Conservation (phyloP, 768 basidiomycete species). For the Suillus hirtellus region DNA sequence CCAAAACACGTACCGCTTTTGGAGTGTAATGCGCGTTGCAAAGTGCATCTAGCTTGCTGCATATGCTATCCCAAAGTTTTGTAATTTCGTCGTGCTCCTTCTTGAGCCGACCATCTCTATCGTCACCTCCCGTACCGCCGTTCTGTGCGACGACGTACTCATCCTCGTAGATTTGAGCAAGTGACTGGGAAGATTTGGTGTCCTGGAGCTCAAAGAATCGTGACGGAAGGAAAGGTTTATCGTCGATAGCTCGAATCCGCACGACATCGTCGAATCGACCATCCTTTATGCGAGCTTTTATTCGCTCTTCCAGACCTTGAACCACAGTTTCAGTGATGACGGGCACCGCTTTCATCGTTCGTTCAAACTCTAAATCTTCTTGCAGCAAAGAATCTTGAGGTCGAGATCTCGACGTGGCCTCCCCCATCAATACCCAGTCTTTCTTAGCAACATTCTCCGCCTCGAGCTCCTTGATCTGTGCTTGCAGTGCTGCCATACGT, state of each 20-base stretch:
- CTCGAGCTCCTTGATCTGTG: conserved; percentile 83
- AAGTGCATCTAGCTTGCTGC: conserved; percentile 86
- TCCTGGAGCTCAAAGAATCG: conserved; percentile 88
- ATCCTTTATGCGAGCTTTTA: conserved; percentile 86
- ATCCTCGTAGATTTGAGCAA: conserved; percentile 95
- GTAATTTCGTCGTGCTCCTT: conserved; percentile 91
- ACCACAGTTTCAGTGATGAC: conserved; percentile 89
- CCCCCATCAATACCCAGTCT: conserved; percentile 92
- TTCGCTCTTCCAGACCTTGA: conserved; percentile 79
- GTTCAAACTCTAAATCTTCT: conserved; percentile 94
- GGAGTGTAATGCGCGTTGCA: conserved; percentile 96
- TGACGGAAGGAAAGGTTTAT: conserved; percentile 90
- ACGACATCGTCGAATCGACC: conserved; percentile 89
- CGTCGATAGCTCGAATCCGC: conserved; percentile 73
- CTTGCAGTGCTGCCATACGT: conserved; percentile 67
- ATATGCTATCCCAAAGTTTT: conserved; percentile 80
- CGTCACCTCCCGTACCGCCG: conserved; percentile 57
- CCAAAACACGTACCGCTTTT: conserved; percentile 66
- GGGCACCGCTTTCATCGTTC: conserved; percentile 82
- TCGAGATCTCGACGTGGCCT: conserved; percentile 77
- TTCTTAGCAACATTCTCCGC: conserved; percentile 85
- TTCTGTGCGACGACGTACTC: conserved; percentile 76
- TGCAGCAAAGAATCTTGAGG: conserved; percentile 91
- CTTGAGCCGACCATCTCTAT: conserved; percentile 83
- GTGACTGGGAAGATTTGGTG: conserved; percentile 80